Base-by-base conservation (phyloP, 2,329 filamentous ascomycete genomes). In the Meredithiella fracta region DNA sequence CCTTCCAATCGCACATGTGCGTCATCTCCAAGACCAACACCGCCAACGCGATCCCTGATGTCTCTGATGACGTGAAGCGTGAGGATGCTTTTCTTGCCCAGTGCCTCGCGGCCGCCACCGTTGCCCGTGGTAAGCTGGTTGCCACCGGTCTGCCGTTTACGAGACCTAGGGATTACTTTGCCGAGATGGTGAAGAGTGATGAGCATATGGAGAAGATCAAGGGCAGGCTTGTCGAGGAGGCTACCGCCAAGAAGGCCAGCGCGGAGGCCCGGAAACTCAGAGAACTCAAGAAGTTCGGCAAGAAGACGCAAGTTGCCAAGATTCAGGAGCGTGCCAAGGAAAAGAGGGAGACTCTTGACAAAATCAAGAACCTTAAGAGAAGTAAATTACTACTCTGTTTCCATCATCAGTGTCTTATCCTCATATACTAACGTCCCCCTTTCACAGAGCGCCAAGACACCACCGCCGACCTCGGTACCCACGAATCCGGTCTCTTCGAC, bases 151-250 rank as follows among this genome's bases (percentile, higher is more conserved):
- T 91, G 0, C 79, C 86, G 5, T 98, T 98, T 71, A 84, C 87
- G 26, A 79, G 92, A 8, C 92, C 92, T 2, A 83, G 80, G 56
- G 92, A 98, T 71, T 98, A 94, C 72, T 98, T 98, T 64, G 92
- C 92, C 47, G 92, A 98, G 75, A 98, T 97, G 90, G 83, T 96
- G 65, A 97, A 97, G 79, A 87, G 84, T 65, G 92, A 98, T 67
- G 91, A 94, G 64, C 92, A 96, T 69, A 98, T 98, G 92, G 86
- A 86, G 67, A 90, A 86, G 76, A 86, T 98, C 67, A 94, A 94
- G 76, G 80, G 83, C 65, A 94, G 94, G 76, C 74, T 97, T 64
- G 78, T 95, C 60, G 90, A 97, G 65, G 88, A 94, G 65, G 92
- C 91, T 0, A 86, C 91, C 9, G 76, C 81, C 60, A 95, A 95